A percentile compares a stretch with the other conserved stretches of the same genome.
Conservation (phyloP, 495 filamentous ascomycete species). For the Penicillium daleae region DNA sequence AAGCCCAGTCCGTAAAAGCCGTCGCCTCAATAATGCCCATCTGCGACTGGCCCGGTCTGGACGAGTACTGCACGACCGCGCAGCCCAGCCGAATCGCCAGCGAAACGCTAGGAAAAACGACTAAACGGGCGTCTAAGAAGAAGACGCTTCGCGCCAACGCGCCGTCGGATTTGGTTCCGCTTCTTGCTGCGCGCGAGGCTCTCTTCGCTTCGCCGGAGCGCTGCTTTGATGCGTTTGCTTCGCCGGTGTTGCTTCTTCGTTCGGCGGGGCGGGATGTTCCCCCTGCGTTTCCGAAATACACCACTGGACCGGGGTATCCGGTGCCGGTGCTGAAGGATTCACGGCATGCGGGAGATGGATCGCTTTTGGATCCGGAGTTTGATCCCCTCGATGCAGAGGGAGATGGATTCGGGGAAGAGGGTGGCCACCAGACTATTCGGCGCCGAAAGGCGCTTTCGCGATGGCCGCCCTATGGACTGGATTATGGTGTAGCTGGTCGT, state of each 20-base stretch:
- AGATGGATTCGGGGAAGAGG: not conserved
- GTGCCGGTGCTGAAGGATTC: constrained; percentile 31
- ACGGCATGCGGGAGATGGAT: not conserved
- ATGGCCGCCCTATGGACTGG: constrained; percentile 48
- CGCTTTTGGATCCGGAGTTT: constrained; percentile 11
- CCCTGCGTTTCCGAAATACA: constrained; percentile 35
- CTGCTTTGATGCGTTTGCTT: constrained; percentile 63
- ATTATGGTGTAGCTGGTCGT: constrained; percentile 34
- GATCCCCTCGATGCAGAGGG: constrained; percentile 14
- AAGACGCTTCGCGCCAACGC: constrained; percentile 18
- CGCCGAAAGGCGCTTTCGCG: constrained; percentile 43
- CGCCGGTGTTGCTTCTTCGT: constrained; percentile 61
- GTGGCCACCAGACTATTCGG: constrained; percentile 21
- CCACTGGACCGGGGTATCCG: constrained; percentile 42
- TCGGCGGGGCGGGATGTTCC: constrained; percentile 50
- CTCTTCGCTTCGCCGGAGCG: constrained; percentile 53
- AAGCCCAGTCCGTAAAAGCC: constrained; percentile 48
- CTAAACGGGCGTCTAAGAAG: constrained; percentile 11
- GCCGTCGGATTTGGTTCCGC: constrained; percentile 38
- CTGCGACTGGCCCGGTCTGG: constrained; percentile 47
- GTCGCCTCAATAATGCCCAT: constrained; percentile 41
- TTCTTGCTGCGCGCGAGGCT: constrained; percentile 41
- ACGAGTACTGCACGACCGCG: constrained; percentile 39
- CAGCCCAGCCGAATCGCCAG: not conserved
- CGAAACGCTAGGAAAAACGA: not conserved